A percentile compares a stretch with the other conserved stretches of the same genome.
These are phyloP conservation scores for Linderniella brevidens DNA, from an alignment of 257 asterid genomes.

Conservation along the genomic window DNA sequence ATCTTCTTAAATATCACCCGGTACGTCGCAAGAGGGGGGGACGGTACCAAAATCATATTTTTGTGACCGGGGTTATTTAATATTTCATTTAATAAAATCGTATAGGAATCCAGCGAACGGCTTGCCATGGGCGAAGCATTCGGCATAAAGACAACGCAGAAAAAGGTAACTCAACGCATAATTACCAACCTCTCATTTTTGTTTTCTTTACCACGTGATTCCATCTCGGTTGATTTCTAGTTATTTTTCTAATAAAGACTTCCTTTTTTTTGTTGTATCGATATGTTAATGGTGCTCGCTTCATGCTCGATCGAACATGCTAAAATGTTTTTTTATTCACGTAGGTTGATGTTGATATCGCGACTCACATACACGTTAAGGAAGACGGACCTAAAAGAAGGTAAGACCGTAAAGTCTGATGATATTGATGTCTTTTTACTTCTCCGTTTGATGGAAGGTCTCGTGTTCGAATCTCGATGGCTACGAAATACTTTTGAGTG, in stretches of 20 bases:
- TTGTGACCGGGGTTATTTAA: conserved; percentile 4
- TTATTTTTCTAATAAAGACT: no score
- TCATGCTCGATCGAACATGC: no score
- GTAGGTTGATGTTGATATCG: conserved; percentile 63
- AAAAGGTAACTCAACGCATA: conserved; percentile 27
- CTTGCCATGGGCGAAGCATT: conserved; percentile 96
- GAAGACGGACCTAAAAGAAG: conserved; percentile 82
- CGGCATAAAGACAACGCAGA: conserved; percentile 69
- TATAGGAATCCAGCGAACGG: conserved; percentile 79
- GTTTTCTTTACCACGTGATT: conserved; percentile 14
- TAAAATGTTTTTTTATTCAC: conserved; percentile 7
- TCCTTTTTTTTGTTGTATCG: no score
- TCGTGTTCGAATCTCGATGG: no score
- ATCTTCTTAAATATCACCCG: conserved; percentile 88
- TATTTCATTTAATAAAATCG: conserved; percentile 2
- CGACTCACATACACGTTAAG: conserved; percentile 79
- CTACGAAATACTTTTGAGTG: no score
- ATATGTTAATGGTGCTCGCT: no score
- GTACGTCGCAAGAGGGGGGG: conserved; percentile 22
- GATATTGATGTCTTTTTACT: no score
- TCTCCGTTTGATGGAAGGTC: no score
- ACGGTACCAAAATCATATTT: no score
- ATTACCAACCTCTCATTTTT: conserved; percentile 2
- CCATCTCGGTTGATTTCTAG: no score
- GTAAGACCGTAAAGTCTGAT: conserved; percentile 13